Conservation (phyloP, 73 alveolate species). For the Paramecium bursaria region DNA sequence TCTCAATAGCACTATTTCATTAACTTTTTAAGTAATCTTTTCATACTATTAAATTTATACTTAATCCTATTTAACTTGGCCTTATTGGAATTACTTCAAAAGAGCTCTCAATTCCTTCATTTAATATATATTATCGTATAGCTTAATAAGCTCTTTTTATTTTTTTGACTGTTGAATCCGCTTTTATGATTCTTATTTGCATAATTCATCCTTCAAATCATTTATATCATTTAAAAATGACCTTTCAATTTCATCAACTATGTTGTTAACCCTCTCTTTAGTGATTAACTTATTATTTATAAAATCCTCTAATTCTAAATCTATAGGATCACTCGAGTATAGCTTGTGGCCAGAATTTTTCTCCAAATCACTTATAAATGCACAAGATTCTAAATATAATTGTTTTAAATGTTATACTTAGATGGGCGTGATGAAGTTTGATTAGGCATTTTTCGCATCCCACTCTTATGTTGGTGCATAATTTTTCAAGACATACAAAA, state of each 20-base stretch:
- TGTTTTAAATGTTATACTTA: neutral
- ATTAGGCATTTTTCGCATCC: constrained; percentile 47
- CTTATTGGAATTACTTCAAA: neutral
- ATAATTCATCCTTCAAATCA: neutral
- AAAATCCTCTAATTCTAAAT: neutral
- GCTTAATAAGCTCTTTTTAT: constrained; percentile 4
- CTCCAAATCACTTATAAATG: neutral
- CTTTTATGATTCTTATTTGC: constrained; percentile 7
- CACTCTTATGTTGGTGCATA: too few relatives aligned
- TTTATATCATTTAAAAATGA: constrained; percentile 24
- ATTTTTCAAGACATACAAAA: too few relatives aligned
- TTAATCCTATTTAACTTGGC: neutral
- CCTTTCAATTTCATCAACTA: neutral
- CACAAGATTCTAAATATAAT: neutral
- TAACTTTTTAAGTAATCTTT: neutral
- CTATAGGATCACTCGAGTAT: constrained; percentile 3
- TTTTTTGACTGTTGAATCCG: neutral
- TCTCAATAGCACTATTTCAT: neutral
- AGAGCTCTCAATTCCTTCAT: neutral
- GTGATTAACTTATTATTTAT: constrained; percentile 3
- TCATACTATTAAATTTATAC: neutral
- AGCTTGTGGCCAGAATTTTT: neutral
- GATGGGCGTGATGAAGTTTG: neutral
- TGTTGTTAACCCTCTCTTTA: neutral
- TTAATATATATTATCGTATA: constrained; percentile 5